Base-by-base conservation (phyloP, 345 rosid species). In the Alliaria petiolata region DNA sequence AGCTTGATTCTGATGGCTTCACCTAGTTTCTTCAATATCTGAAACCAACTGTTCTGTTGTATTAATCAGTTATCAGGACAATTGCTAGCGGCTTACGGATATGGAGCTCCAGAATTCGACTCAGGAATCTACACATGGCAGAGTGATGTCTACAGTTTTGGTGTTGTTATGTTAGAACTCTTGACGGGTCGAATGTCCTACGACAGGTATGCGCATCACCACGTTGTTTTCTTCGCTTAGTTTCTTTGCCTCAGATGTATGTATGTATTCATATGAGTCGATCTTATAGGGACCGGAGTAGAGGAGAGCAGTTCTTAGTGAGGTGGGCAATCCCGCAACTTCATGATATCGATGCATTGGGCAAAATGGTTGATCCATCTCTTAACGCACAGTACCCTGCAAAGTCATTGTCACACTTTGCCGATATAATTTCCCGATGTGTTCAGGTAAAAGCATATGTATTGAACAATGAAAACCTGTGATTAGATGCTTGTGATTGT, bases 311-410 rank as follows among this genome's bases (percentile, higher is more conserved):
- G 74, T 92, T 84, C 78, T 81, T 95, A 44, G 99, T 95, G 67
- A 86, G 96, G 78, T 95, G 99, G 99, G 99, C 98, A 11, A 81
- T 91, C 60, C 93, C 95, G 2, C 99, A 89, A 74, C 97, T 91
- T 66, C 97, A 91, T 36, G 99, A 92, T 81, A 92, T 95, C 5
- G 85, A 92, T 79, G 91, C 96, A 60, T 77, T 95, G 75, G 85
- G 92, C n/a, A 83, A 85, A 73, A 95, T 95, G 99, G 99, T 92
- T 58, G 99, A 95, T 77, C 91, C 97, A 70, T 86, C 87, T 54
- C 93, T 95, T 7, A 71, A 81, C 16, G 85, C 97, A 76, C 77
- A 90, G 39, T 90, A 88, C 70, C 87, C 96, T 30, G 89, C 93
- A 69, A 95, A 92, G 81, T 92, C 95, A 11, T 71, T 95, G 71